Base-by-base conservation (phyloP, 768 basidiomycete species). In the Termitomyces bulborhizus region DNA sequence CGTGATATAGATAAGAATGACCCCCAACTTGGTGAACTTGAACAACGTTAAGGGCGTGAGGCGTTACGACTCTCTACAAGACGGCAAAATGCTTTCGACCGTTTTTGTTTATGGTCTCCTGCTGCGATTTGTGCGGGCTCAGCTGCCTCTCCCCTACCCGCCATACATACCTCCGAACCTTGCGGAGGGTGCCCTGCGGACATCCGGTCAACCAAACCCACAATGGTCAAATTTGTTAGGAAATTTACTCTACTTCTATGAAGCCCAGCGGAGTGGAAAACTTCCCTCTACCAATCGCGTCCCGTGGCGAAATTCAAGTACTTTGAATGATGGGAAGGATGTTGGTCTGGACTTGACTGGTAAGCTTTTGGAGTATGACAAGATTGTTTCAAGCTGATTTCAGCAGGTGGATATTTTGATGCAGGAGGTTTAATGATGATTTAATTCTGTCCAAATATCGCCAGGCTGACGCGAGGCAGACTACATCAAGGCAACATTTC, bases 401-500 rank as follows among this genome's bases (percentile, higher is more conserved):
- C 29, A 41, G 37, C 42, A 76, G 79, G 79, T 42, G 95, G 94
- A 6, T 96, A 87, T 66, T 95, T 91, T 66, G 94, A 96, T 75
- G 93, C 94, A 57, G 93, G 93, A 74, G 90, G 90, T 89, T 21
- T 63, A 63, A 74, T 40, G 54, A 29, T 53, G 34, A 41, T 32
- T 43, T 37, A n/a, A 46, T 51, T 57, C 53, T 43, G 21, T 18
- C 32, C 5, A 18, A 37, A 32, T 51, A 21, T 29, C 37, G 32
- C 50, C 51, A 49, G 57, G 53, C 26, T 57, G 29, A 55, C 32
- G 39, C 45, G 37, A 60, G 54, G 46, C 58, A 89, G 89, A 94
- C 70, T 96, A 86, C 68, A 87, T 94, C 69, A 96, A 95, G 65
- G 85, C 84, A 49, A 89, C 90, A 3, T 95, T 83, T 60, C 90